These are phyloP conservation scores for Irineochytrium annulatum DNA, from an alignment of 192 early-diverging fungal genomes.

Conservation along the genomic window DNA sequence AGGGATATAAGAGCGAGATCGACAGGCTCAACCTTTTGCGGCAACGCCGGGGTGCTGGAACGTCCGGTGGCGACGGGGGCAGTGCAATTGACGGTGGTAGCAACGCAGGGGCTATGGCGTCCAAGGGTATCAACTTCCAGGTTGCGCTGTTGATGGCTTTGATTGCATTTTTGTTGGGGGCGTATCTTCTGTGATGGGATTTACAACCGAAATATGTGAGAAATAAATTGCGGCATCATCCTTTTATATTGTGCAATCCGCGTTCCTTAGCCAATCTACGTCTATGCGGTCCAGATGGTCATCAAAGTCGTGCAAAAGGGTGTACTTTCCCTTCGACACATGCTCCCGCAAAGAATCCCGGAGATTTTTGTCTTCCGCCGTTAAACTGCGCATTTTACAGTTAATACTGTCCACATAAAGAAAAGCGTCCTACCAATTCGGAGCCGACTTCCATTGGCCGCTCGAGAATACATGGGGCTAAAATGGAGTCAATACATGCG, in stretches of 20 bases:
- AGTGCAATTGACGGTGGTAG: constrained; percentile 1
- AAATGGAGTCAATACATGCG: too few relatives aligned
- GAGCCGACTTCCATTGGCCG: too few relatives aligned
- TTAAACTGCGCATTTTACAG: too few relatives aligned
- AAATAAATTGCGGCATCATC: background rate
- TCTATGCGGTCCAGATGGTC: constrained; percentile 62
- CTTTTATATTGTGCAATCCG: constrained; percentile 1
- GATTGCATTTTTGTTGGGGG: constrained; percentile 39
- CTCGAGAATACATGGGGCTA: too few relatives aligned
- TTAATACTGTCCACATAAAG: too few relatives aligned
- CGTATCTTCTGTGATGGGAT: constrained; percentile 26
- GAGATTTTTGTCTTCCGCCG: too few relatives aligned
- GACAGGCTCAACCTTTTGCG: constrained; percentile 43
- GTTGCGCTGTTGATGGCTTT: constrained; percentile 26
- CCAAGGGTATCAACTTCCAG: constrained; percentile 7
- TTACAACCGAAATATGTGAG: background rate
- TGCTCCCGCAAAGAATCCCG: too few relatives aligned
- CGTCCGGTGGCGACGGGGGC: background rate
- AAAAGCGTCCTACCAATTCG: too few relatives aligned
- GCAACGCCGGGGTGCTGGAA: constrained; percentile 27
- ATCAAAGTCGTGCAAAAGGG: constrained; percentile 56
- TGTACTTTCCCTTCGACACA: constrained; percentile 2
- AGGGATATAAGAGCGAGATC: constrained; percentile 53
- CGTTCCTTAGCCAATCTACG: constrained; percentile 60
- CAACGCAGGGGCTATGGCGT: background rate